Base-by-base conservation (phyloP, 208 protist species). In the Acanthamoeba healyi region DNA sequence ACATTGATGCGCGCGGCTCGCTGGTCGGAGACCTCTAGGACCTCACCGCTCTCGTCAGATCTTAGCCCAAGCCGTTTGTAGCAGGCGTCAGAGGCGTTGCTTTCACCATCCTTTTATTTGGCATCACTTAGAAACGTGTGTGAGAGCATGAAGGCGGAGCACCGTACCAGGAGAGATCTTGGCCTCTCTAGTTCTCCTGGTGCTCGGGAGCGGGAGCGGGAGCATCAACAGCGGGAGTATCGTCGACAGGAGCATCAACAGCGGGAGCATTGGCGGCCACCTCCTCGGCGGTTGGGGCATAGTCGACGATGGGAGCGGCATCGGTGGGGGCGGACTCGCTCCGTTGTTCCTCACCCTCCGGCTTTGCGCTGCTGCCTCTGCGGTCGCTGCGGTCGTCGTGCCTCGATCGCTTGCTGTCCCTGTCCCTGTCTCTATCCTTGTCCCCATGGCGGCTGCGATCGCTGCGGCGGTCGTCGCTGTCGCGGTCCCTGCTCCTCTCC, bases 391-490 rank as follows among this genome's bases (percentile, higher is more conserved):
- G 12, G 61, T 36, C 61, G 61, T 70, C 49, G 49, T 65, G 82
- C 19, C 32, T 61, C 6, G 82, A 46, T 24, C 42, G 1, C 42
- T 92, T 67, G 87, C 61, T 92, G 87, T 92, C 61, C 26, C 46
- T 32, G 38, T 79, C 63, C 29, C 58, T 42, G 22, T 92, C 87
- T 29, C 87, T 42, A 29, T 92, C 87, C 2, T 32, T 6, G 42
- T 92, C 86, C 34, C 54, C 26, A 9, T 79, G 26, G 22, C 87
- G 58, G 82, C 46, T 7, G 46, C 82, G 82, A 24, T 90, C 82
- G 38, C 82, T 36, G 56, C 38, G 19, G 36, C 82, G 82, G 22
- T 67, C 56, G 38, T 56, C 36, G 29, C 44, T 22, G 9, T 89
- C 82, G 38, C 22, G 82, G 7, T 44, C 49, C 26, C 87, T 19